phyloP scores from a whole-genome alignment of 306 rosid species.

The Glycyrrhiza uralensis region DNA sequence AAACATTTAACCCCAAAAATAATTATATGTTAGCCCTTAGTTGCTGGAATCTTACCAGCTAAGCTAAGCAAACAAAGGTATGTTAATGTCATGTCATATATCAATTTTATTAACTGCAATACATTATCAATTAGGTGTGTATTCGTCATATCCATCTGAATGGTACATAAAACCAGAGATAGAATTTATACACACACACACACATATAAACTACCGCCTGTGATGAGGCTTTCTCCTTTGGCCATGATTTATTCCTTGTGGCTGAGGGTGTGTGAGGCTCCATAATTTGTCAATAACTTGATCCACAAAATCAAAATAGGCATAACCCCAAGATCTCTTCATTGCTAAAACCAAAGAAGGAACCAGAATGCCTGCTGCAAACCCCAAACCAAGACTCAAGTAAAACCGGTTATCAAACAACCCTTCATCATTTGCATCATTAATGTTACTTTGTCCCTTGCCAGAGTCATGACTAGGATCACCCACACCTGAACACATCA shows the following conservation, averaged over 20 bases:
- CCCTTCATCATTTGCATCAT: neutral
- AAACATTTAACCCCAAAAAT: too few relatives aligned
- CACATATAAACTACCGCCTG: neutral
- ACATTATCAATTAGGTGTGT: too few relatives aligned
- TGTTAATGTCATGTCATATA: too few relatives aligned
- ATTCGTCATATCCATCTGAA: too few relatives aligned
- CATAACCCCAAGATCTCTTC: conserved; percentile 37
- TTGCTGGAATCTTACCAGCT: too few relatives aligned
- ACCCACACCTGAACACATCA: conserved; percentile 20
- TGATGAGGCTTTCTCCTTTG: neutral
- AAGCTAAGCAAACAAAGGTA: too few relatives aligned
- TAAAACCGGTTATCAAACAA: conserved; percentile 44
- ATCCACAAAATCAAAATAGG: conserved; percentile 34
- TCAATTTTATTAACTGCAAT: too few relatives aligned
- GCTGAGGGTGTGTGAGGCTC: neutral
- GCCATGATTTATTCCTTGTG: neutral
- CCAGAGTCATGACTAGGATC: neutral
- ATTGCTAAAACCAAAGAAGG: conserved; percentile 36
- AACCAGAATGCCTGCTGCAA: conserved; percentile 35
- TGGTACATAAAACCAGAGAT: too few relatives aligned
- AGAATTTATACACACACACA: too few relatives aligned
- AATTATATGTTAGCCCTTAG: too few relatives aligned
- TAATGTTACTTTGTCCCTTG: neutral
- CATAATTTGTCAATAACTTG: conserved; percentile 11
- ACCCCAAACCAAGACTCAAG: conserved; percentile 51